A percentile compares a stretch with the other conserved stretches of the same genome.
phyloP scores from a whole-genome alignment of 2,329 filamentous ascomycete genomes.

The Penicillium polonicum region DNA sequence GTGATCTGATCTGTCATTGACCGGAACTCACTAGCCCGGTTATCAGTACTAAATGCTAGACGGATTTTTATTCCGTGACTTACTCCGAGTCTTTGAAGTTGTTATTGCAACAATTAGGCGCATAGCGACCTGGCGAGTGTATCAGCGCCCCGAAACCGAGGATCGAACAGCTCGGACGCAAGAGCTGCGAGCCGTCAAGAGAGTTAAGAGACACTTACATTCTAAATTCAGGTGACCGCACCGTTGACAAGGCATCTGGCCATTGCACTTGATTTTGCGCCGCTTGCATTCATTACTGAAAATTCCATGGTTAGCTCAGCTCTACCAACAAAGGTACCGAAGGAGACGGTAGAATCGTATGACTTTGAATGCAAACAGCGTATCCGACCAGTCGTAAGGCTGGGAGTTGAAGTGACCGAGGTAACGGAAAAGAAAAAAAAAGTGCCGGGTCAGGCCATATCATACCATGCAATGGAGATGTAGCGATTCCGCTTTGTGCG shows the following conservation, averaged over 20 bases:
- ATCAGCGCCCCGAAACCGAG: slow-evolving; percentile 2
- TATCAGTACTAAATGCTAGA: slow-evolving; percentile 4
- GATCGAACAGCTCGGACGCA: neutral
- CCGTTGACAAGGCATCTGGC: slow-evolving; percentile 62
- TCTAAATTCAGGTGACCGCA: slow-evolving; percentile 64
- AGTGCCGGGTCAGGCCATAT: slow-evolving; percentile 21
- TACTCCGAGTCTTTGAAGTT: slow-evolving; percentile 86
- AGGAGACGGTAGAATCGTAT: slow-evolving; percentile 5
- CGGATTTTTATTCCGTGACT: slow-evolving; percentile 19
- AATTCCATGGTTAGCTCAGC: slow-evolving; percentile 11
- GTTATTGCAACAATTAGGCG: slow-evolving; percentile 67
- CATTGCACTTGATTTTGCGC: slow-evolving; percentile 68
- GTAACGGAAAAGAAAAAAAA: slow-evolving; percentile 1
- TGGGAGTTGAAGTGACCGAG: neutral
- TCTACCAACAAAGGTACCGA: neutral
- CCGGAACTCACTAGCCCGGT: slow-evolving; percentile 65
- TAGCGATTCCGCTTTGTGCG: slow-evolving; percentile 66
- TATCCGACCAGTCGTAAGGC: neutral
- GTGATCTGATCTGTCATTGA: slow-evolving; percentile 73
- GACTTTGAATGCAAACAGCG: slow-evolving; percentile 1
- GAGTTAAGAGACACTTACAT: slow-evolving; percentile 38
- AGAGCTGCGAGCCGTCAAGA: neutral
- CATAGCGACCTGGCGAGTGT: slow-evolving; percentile 54
- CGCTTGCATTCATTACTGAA: slow-evolving; percentile 63
- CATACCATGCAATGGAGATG: slow-evolving; percentile 65